Evolutionary conservation across 345 rosid genomes (phyloP), one percentile per base, ranked within the genome.

Genomic region (Citrus australasica): DNA sequence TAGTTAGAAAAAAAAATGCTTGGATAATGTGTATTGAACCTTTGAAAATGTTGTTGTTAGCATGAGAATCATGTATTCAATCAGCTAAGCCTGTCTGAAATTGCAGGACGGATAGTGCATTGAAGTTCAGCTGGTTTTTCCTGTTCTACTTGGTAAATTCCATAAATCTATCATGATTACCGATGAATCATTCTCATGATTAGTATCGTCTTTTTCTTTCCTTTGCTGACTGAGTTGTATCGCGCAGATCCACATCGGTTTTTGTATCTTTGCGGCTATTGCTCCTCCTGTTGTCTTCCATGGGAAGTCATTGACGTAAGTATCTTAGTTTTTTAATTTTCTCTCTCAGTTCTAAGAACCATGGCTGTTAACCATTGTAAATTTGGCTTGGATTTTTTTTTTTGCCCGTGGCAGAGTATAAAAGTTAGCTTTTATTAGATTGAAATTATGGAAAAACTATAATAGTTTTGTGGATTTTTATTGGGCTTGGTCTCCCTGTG

Each of bases 271-370:
- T 86, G 98, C 99, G n/a, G 95, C 99, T 71, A 92, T 97, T 83
- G 98, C 99, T 73, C 99, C 99, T 63, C 99, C 99, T 7, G 60
- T 97, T 56, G 90, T 97, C 79, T 97, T 97, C 84, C 93, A 88
- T n/a, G 99, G 99, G 84, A 85, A 92, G 80, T 97, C 99, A 75
- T 83, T 97, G 80, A 91, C 99, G 98, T 97, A 94, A 93, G 98
- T 80, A 7, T 76, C 80, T 82, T 35, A 33, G 65, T 62, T 55
- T 78, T 19, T 69, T 72, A 16, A 69, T 59, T 81, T 37, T 48
- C 83, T 48, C 21, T 28, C 58, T 33, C 61, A 66, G 19, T 76
- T 77, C 24, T 35, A 60, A 17, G 40, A 33, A 38, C 33, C 67
- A 60, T 21, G n/a, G 19, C 13, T 71, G 75, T 14, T 17, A 63